A percentile compares a stretch with the other conserved stretches of the same genome.
Evolutionary conservation across 2,329 filamentous ascomycete genomes (phyloP).

Genomic region (Kalmusia sp.): DNA sequence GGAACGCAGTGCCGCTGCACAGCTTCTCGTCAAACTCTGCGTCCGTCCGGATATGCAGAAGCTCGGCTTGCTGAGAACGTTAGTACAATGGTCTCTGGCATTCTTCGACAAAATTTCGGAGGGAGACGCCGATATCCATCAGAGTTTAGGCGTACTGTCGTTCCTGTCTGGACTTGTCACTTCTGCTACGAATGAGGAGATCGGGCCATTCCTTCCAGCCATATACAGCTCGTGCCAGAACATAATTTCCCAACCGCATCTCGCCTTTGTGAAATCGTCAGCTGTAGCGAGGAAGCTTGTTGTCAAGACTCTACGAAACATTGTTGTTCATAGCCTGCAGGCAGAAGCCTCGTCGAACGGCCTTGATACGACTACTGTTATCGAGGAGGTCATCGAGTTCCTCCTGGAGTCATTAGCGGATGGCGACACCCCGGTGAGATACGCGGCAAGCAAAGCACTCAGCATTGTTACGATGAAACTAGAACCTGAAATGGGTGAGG

Average conservation of each 20-base stretch:
- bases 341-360: constrained; percentile 34
- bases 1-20: constrained; percentile 86
- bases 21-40: constrained; percentile 80
- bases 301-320: constrained; percentile 83
- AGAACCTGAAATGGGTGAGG: constrained; percentile 78
- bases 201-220: constrained; percentile 68
- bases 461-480: constrained; percentile 85
- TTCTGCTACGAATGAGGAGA: constrained; percentile 76
- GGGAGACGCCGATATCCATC: constrained; percentile 66
- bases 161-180: constrained; percentile 78
- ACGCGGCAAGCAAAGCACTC: constrained; percentile 90
- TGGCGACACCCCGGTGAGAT: constrained; percentile 87
- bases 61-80: constrained; percentile 70
- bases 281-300: constrained; percentile 82
- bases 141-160: constrained; percentile 78
- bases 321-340: constrained; percentile 70
- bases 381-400: constrained; percentile 84
- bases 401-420: constrained; percentile 81
- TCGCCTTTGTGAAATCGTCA: constrained; percentile 69
- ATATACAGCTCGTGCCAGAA: constrained; percentile 72
- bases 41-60: constrained; percentile 88
- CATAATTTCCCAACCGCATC: constrained; percentile 61
- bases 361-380: constrained; percentile 46
- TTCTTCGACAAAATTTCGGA: constrained; percentile 60
- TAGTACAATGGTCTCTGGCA: constrained; percentile 75